A percentile compares a stretch with the other conserved stretches of the same genome.
These are phyloP conservation scores for Suillus spraguei DNA, from an alignment of 768 basidiomycete species.

Conservation along the genomic window DNA sequence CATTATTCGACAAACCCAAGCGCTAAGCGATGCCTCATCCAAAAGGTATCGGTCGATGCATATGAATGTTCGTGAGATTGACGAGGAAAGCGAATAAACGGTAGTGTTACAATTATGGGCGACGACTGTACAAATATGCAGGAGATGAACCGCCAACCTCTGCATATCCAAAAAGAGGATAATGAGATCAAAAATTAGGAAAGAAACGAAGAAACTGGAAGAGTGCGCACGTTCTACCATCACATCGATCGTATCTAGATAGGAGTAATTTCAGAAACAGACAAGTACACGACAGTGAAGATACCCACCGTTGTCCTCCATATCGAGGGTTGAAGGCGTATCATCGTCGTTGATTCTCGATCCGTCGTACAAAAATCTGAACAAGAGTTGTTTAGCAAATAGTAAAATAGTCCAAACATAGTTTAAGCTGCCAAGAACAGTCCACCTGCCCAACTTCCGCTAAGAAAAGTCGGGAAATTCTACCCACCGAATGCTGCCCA, in stretches of 20 bases:
- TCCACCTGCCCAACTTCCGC: neutral
- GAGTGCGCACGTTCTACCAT: slow-evolving; percentile 89
- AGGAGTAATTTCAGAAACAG: slow-evolving; percentile 12
- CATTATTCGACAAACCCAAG: neutral
- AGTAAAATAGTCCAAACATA: slow-evolving; percentile 4
- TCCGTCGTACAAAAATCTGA: slow-evolving; percentile 92
- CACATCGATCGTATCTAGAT: slow-evolving; percentile 88
- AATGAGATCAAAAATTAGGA: slow-evolving; percentile 10
- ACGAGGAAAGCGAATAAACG: slow-evolving; percentile 10
- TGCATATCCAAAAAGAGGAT: slow-evolving; percentile 19
- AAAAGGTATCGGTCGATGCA: neutral
- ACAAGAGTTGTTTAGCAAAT: slow-evolving; percentile 4
- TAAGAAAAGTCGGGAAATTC: neutral
- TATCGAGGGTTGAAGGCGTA: slow-evolving; percentile 80
- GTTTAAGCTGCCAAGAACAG: neutral
- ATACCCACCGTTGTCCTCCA: slow-evolving; percentile 83
- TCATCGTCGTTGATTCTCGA: slow-evolving; percentile 84
- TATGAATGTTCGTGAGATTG: slow-evolving; percentile 4
- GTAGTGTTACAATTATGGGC: slow-evolving; percentile 18
- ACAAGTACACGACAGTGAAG: slow-evolving; percentile 10
- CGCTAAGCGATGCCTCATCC: neutral
- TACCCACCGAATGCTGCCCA: slow-evolving; percentile 81
- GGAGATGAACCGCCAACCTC: slow-evolving; percentile 47
- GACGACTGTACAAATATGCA: slow-evolving; percentile 16
- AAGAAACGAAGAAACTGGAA: slow-evolving; percentile 16